Evolutionary conservation across 73 alveolate species (phyloP), one percentile per base, ranked within the genome.

Genomic region (Tetrahymena borealis): DNA sequence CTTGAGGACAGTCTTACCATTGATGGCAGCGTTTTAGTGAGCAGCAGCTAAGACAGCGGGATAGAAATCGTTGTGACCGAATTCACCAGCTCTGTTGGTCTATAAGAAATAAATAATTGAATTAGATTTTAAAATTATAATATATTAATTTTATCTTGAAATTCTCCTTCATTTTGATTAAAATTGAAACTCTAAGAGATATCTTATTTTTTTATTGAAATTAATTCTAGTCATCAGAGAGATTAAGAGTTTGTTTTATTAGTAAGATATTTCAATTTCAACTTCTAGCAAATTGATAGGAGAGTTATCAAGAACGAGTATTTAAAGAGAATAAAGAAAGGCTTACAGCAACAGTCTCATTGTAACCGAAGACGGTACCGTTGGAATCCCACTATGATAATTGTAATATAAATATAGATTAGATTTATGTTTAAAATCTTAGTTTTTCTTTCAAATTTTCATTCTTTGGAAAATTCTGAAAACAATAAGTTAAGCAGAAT

Each of bases 321-420:
- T n/a, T n/a, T n/a, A n/a, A n/a, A n/a, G n/a, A n/a, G n/a, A n/a
- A n/a, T n/a, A 9, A 36, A 28, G 39, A 11, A 28, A 15, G n/a
- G 15, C 43, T 42, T 92, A 98, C 98, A 16, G 96, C 95, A n/a
- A 93, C 85, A 38, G 92, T 93, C 33, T 97, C 95, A 43, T 97
- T 96, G 95, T 95, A 98, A 33, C 99, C 99, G 94, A 98, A 98
- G 91, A 97, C 99, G n/a, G 99, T 98, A 38, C 99, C 99, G 91
- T 98, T 98, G 41, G 99, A 96, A 94, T 98, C 99, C 99, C 99
- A 98, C 85, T 60, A 60, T 60, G n/a, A 15, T 15, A 24, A 24
- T 24, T 2, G 28, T 2, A n/a, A 1, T 24, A 60, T 18, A 60
- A 28, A 20, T 39, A 24, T 60, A 60, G 85, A 60, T 60, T 0